phyloP scores from a whole-genome alignment of 805 yeast species.

The Metschnikowia rubicola region DNA sequence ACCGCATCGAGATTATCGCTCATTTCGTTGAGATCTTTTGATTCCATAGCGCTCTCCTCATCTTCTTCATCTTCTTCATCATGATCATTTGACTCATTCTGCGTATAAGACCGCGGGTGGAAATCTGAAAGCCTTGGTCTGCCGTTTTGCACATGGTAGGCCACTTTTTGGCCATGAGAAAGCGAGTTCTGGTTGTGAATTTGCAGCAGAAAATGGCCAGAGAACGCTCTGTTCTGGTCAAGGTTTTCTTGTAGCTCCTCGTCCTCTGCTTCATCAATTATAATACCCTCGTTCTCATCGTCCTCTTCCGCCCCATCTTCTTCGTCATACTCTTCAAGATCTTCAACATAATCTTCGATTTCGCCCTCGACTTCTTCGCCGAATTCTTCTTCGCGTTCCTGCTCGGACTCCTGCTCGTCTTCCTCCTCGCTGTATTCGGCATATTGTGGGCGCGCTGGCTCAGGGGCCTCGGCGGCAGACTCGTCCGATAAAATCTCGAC shows the following conservation, averaged over 20 bases:
- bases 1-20: constrained; percentile 6
- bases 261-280: constrained; percentile 1
- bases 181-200: too few species aligned
- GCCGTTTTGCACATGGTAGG: not conserved
- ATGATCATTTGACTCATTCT: not conserved
- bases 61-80: not conserved
- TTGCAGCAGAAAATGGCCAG: too few species aligned
- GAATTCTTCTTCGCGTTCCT: not conserved
- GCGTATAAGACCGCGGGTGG: not conserved
- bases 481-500: constrained; percentile 14
- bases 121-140: constrained; percentile 4
- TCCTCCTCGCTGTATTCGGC: not conserved
- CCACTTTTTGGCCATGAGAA: not conserved
- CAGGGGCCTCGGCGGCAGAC: not conserved
- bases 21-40: constrained; percentile 2
- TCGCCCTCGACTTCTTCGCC: not conserved
- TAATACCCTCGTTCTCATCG: constrained; percentile 5
- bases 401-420: not conserved
- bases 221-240: too few species aligned
- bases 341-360: constrained; percentile 7
- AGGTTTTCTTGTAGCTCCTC: not conserved
- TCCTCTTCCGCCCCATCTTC: constrained; percentile 3
- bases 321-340: not conserved
- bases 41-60: constrained; percentile 1
- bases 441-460: not conserved